Conservation (phyloP, 1,284 basidiomycete species). For the Retiboletus fuscus region DNA sequence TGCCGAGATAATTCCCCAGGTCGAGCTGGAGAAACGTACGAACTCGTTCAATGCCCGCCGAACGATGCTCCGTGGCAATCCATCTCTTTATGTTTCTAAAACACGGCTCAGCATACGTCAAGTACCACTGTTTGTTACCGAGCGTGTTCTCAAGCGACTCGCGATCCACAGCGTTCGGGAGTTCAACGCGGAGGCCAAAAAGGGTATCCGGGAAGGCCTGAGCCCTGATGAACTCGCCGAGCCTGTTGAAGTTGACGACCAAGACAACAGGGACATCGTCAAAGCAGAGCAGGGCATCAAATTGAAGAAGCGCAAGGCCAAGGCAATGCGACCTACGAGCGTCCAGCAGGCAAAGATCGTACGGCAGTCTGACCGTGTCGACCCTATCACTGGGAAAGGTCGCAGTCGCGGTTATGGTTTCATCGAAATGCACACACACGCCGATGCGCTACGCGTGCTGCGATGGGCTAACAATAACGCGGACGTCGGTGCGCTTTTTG, state of each 20-base stretch:
- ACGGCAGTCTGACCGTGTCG: constrained; percentile 86
- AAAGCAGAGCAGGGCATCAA: constrained; percentile 46
- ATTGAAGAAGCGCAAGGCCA: constrained; percentile 50
- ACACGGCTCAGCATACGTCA: constrained; percentile 95
- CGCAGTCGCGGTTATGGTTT: constrained; percentile 96
- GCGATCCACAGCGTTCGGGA: constrained; percentile 83
- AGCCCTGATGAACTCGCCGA: constrained; percentile 79
- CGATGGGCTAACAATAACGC: constrained; percentile 95
- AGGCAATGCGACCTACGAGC: constrained; percentile 64
- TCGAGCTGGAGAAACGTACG: constrained; percentile 87
- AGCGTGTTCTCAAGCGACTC: constrained; percentile 89
- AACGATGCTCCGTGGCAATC: constrained; percentile 87
- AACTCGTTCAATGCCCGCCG: constrained; percentile 86
- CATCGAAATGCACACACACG: constrained; percentile 88
- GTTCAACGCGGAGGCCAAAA: constrained; percentile 86
- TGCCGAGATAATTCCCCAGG: constrained; percentile 72
- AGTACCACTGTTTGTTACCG: constrained; percentile 90
- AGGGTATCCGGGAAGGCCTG: constrained; percentile 70
- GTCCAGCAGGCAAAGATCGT: constrained; percentile 94
- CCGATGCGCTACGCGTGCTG: constrained; percentile 90
- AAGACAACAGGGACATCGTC: constrained; percentile 43
- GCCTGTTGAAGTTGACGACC: constrained; percentile 44
- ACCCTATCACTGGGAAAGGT: constrained; percentile 87
- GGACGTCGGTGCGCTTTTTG: constrained; percentile 71
- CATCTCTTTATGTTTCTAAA: constrained; percentile 92